phyloP scores from a whole-genome alignment of 352 stramenopile genomes.

The Labyrinthula sp. region DNA sequence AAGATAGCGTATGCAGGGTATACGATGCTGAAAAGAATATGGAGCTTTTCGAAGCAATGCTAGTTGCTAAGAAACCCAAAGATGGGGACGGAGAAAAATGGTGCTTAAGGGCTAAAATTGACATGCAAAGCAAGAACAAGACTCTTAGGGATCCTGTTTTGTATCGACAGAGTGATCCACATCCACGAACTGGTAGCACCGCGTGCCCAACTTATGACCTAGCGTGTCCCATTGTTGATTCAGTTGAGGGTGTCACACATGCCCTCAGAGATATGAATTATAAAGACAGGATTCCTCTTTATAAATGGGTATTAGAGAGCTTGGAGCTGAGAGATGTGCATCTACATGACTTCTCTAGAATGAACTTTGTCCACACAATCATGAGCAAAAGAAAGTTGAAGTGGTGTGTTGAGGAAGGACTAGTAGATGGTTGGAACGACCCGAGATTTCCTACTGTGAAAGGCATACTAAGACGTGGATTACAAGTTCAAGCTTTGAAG shows the following conservation, averaged over 20 bases:
- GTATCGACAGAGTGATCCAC: slow-evolving; percentile 53
- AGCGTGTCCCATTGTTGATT: slow-evolving; percentile 96
- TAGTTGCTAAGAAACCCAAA: slow-evolving; percentile 37
- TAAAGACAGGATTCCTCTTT: slow-evolving; percentile 94
- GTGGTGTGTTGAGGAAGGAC: slow-evolving; percentile 90
- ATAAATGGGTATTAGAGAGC: slow-evolving; percentile 72
- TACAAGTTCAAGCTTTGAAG: slow-evolving; percentile 76
- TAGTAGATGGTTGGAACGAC: slow-evolving; percentile 90
- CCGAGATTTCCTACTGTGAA: slow-evolving; percentile 94
- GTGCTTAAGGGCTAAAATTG: slow-evolving; percentile 85
- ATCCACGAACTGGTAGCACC: slow-evolving; percentile 71
- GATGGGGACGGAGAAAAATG: slow-evolving; percentile 36
- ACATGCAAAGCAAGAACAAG: slow-evolving; percentile 45
- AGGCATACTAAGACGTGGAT: slow-evolving; percentile 78
- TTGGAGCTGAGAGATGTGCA: slow-evolving; percentile 51
- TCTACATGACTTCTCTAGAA: slow-evolving; percentile 81
- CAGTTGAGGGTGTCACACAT: slow-evolving; percentile 93
- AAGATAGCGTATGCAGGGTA: slow-evolving; percentile 64
- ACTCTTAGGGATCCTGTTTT: slow-evolving; percentile 51
- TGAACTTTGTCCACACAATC: slow-evolving; percentile 98
- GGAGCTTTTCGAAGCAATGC: slow-evolving; percentile 84
- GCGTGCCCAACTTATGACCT: slow-evolving; percentile 99
- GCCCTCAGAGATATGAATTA: slow-evolving; percentile 96
- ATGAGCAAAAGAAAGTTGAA: slow-evolving; percentile 96
- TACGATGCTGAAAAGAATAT: slow-evolving; percentile 56